Conservation (phyloP, 1,139 yeast species). For the Pichia norvegensis region DNA sequence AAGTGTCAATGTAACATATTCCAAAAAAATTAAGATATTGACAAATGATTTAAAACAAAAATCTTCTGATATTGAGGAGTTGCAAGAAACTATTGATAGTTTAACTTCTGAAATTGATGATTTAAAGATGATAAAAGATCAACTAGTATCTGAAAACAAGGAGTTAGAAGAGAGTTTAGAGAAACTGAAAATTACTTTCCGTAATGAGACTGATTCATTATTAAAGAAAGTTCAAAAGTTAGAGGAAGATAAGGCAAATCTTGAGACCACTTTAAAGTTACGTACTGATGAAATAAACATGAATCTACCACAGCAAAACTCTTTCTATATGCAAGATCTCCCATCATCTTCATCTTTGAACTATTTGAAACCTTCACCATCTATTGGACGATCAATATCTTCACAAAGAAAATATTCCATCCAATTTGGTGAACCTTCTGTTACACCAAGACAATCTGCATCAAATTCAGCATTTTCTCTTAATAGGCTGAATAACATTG, state of each 20-base stretch:
- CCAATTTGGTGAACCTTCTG: slow-evolving; percentile 26
- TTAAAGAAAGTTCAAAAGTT: slow-evolving; percentile 23
- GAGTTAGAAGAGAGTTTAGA: slow-evolving; percentile 5
- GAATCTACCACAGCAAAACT: slow-evolving; percentile 3
- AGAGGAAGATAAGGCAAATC: slow-evolving; percentile 25
- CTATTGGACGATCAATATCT: slow-evolving; percentile 16
- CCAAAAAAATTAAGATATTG: slow-evolving; percentile 26
- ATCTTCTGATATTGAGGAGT: slow-evolving; percentile 19
- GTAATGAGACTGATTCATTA: slow-evolving; percentile 19
- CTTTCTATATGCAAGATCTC: slow-evolving; percentile 27
- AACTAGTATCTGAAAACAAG: slow-evolving; percentile 3
- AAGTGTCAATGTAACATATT: slow-evolving; percentile 23
- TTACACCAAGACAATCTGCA: slow-evolving; percentile 24
- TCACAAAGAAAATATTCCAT: slow-evolving; percentile 16
- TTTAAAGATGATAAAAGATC: slow-evolving; percentile 2
- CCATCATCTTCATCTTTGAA: slow-evolving; percentile 19
- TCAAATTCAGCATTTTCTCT: slow-evolving; percentile 15
- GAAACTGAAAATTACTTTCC: slow-evolving; percentile 17
- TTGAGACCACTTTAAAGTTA: slow-evolving; percentile 13
- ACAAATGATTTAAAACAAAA: slow-evolving; percentile 25
- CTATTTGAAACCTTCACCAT: slow-evolving; percentile 11
- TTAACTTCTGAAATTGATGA: slow-evolving; percentile 8
- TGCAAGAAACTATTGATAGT: slow-evolving; percentile 19
- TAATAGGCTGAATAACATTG: slow-evolving; percentile 9
- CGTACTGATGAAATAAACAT: slow-evolving; percentile 9